Percentiles rank a stretch among this genome's conserved stretches.
Evolutionary conservation across 176 grass and related monocot species (phyloP).

Genomic region (Dactylis glomerata): DNA sequence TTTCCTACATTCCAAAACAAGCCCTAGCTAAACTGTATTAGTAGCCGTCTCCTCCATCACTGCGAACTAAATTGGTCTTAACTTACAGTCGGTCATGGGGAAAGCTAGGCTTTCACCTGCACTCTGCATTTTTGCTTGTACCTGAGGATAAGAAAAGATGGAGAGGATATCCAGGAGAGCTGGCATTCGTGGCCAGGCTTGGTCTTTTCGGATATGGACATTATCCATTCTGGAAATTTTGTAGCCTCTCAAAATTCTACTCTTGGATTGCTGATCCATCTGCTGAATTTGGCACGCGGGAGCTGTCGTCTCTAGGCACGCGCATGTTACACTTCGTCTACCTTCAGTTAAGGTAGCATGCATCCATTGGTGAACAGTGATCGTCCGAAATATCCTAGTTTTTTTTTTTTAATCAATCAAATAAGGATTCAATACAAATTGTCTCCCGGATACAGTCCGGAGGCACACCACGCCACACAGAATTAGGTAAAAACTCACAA

Average conservation of each 20-base stretch:
- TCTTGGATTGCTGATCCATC: background rate
- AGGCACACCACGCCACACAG: too few species aligned
- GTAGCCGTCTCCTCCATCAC: background rate
- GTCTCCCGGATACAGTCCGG: too few species aligned
- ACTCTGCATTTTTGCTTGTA: conserved; percentile 13
- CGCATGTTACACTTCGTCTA: background rate
- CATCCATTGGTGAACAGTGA: background rate
- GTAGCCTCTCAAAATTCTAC: conserved; percentile 43
- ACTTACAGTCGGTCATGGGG: background rate
- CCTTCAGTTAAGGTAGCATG: background rate
- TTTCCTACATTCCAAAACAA: background rate
- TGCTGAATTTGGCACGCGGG: background rate
- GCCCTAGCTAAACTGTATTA: background rate
- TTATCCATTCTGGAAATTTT: conserved; percentile 53
- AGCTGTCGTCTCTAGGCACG: background rate
- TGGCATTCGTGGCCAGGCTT: conserved; percentile 62
- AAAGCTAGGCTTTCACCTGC: background rate
- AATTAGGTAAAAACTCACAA: too few species aligned
- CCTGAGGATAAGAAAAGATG: conserved; percentile 69
- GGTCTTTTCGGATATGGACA: conserved; percentile 62
- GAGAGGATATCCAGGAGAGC: conserved; percentile 51
- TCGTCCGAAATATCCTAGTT: background rate
- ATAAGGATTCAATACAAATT: too few species aligned
- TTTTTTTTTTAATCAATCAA: too few species aligned
- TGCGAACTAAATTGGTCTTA: background rate